Evolutionary conservation across 805 yeast species (phyloP).

Genomic region (Barnettozyma sucrosica): DNA sequence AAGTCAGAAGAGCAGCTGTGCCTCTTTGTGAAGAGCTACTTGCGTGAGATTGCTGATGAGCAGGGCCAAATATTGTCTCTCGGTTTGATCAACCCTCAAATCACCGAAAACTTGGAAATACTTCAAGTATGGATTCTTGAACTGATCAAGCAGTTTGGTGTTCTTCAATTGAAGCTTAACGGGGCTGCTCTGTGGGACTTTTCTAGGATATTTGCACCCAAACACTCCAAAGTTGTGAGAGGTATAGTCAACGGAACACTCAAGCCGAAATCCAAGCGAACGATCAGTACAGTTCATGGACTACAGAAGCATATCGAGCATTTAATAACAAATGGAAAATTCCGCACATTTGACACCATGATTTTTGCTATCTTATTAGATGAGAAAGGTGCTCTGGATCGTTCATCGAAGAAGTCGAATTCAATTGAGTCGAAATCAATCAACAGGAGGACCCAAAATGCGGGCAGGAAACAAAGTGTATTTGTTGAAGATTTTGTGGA

Average conservation of each 20-base stretch:
- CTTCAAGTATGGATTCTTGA: slow-evolving; percentile 38
- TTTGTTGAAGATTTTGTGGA: slow-evolving; percentile 54
- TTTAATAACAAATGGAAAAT: slow-evolving; percentile 30
- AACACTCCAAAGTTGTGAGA: slow-evolving; percentile 40
- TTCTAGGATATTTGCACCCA: slow-evolving; percentile 44
- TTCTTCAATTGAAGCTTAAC: slow-evolving; percentile 48
- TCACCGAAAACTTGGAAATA: slow-evolving; percentile 42
- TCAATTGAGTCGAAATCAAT: too few relatives aligned
- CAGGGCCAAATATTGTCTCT: slow-evolving; percentile 55
- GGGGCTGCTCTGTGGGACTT: slow-evolving; percentile 66
- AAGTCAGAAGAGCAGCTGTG: slow-evolving; percentile 55
- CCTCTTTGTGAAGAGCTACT: slow-evolving; percentile 48
- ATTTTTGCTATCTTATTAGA: slow-evolving; percentile 13
- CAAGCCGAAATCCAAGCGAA: slow-evolving; percentile 24
- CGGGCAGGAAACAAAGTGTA: slow-evolving; percentile 7
- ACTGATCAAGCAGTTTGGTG: slow-evolving; percentile 49
- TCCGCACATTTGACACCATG: slow-evolving; percentile 18
- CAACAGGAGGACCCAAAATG: not conserved
- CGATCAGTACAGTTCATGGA: slow-evolving; percentile 29
- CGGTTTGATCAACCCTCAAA: slow-evolving; percentile 70
- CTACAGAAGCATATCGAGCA: slow-evolving; percentile 50
- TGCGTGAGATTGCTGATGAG: slow-evolving; percentile 59
- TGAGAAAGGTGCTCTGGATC: slow-evolving; percentile 1
- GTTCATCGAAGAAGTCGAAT: not conserved
- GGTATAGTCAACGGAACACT: slow-evolving; percentile 48